Evolutionary conservation across 768 basidiomycete species (phyloP), one percentile per base, ranked within the genome.

Genomic region (Lactarius psammicola): DNA sequence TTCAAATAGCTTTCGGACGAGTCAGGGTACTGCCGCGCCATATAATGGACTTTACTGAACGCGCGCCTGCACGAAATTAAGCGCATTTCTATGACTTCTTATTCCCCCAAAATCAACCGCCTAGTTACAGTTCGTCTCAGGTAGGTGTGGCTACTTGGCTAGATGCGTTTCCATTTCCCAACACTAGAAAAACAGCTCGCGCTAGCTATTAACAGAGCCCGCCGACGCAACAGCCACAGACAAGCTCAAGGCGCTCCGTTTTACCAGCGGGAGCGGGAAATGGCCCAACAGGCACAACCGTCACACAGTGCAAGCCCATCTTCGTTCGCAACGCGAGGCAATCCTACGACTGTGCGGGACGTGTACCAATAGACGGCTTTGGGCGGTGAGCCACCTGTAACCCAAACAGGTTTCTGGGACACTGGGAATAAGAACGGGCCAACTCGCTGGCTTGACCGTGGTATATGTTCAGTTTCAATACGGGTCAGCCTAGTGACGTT

Each of bases 181-280:
- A 15, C 17, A 17, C 38, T n/a, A n/a, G n/a, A n/a, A 63, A 4
- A 40, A 40, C 17, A 10, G 34, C 34, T 34, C 34, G 10, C 34
- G 34, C 34, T 33, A 7, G 31, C 31, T 7, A 33, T 33, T 7
- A 33, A 33, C 31, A 33, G 20, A 59, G 46, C n/a, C 68, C 68
- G 8, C 68, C 68, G 26, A n/a, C 59, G 9, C 65, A 69, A n/a
- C 56, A 59, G 23, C 18, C 54, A 17, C 60, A 33, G 34, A 36
- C 33, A 3, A 59, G 66, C 20, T 26, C 55, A 13, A 42, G n/a
- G 51, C 46, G 26, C 61, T 11, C 53, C 67, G 3, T 10, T 38
- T n/a, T 62, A 55, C 36, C 61, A 67, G 30, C 59, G 51, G 17
- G 40, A 42, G 33, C 40, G 9, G 1, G 61, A n/a, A n/a, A n/a